These are phyloP conservation scores for Clonostachys rhizophaga DNA, from an alignment of 2,329 filamentous ascomycete genomes.

Conservation along the genomic window DNA sequence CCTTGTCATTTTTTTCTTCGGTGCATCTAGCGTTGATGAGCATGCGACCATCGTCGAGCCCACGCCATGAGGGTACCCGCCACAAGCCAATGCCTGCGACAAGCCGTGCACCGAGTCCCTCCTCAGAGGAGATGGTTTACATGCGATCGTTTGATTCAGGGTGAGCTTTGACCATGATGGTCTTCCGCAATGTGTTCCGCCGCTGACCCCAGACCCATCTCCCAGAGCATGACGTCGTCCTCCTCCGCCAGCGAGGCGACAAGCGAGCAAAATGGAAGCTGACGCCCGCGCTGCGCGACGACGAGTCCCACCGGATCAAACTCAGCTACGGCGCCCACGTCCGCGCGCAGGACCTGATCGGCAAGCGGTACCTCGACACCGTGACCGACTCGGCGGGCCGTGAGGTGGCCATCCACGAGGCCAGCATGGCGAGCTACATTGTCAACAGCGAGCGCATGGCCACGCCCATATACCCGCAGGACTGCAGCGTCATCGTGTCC, in stretches of 20 bases:
- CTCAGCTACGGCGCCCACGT: constrained; percentile 41
- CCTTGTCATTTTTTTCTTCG: no score
- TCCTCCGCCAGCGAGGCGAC: constrained; percentile 29
- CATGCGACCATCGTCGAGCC: no score
- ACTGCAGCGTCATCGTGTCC: constrained; percentile 71
- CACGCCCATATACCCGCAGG: constrained; percentile 72
- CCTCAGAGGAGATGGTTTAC: background rate
- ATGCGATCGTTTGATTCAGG: background rate
- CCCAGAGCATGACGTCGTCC: constrained; percentile 32
- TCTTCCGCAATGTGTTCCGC: background rate
- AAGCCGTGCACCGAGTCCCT: background rate
- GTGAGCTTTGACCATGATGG: background rate
- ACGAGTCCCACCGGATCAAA: constrained; percentile 12
- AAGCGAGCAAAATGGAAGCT: constrained; percentile 30
- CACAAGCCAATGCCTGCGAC: background rate
- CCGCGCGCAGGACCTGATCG: constrained; percentile 50
- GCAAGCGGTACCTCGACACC: constrained; percentile 52
- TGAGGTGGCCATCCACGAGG: constrained; percentile 54
- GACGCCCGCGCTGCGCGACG: constrained; percentile 20
- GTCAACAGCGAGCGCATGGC: constrained; percentile 62
- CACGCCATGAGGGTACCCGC: no score
- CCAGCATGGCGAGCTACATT: constrained; percentile 71
- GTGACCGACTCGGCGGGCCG: constrained; percentile 46
- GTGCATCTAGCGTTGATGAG: no score
- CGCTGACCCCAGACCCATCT: background rate